A percentile compares a stretch with the other conserved stretches of the same genome.
Evolutionary conservation across 768 basidiomycete species (phyloP).

Genomic region (Coprinopsis sp.): DNA sequence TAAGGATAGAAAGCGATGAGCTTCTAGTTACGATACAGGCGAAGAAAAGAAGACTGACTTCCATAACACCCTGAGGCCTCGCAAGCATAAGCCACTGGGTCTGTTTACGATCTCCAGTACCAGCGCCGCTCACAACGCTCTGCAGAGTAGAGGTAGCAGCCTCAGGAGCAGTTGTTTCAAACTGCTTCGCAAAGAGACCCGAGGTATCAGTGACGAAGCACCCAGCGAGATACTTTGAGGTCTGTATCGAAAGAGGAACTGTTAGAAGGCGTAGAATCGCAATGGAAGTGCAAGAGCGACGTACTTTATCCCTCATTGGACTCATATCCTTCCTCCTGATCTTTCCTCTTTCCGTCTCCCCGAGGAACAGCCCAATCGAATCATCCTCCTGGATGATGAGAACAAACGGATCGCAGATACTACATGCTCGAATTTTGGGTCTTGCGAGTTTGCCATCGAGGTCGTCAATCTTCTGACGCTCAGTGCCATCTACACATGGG

Average conservation of each 20-base stretch:
- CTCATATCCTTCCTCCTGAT: conserved; percentile 86
- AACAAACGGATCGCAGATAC: conserved; percentile 86
- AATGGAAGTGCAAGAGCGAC: conserved; percentile 7
- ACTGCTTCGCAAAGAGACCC: conserved; percentile 51
- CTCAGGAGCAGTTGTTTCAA: conserved; percentile 31
- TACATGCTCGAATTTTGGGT: conserved; percentile 73
- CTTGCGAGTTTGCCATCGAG: conserved; percentile 70
- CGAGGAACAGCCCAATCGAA: conserved; percentile 78
- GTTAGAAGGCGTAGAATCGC: neutral
- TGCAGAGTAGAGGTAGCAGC: conserved; percentile 60
- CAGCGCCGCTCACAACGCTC: conserved; percentile 57
- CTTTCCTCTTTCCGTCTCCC: conserved; percentile 76
- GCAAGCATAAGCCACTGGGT: conserved; percentile 79
- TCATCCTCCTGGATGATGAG: conserved; percentile 82
- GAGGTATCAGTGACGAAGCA: conserved; percentile 69
- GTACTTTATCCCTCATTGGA: conserved; percentile 80
- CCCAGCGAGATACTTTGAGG: conserved; percentile 71
- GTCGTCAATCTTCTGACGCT: conserved; percentile 78
- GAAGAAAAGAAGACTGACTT: conserved; percentile 45
- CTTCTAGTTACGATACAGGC: neutral
- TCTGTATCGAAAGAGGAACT: conserved; percentile 27
- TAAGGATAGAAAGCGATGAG: conserved; percentile 23
- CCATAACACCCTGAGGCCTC: conserved; percentile 73
- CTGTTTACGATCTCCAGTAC: conserved; percentile 21
- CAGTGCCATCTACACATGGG: conserved; percentile 63